These are phyloP conservation scores for Amesomyces nigricolor DNA, from an alignment of 2,329 filamentous ascomycete species.

Conservation along the genomic window DNA sequence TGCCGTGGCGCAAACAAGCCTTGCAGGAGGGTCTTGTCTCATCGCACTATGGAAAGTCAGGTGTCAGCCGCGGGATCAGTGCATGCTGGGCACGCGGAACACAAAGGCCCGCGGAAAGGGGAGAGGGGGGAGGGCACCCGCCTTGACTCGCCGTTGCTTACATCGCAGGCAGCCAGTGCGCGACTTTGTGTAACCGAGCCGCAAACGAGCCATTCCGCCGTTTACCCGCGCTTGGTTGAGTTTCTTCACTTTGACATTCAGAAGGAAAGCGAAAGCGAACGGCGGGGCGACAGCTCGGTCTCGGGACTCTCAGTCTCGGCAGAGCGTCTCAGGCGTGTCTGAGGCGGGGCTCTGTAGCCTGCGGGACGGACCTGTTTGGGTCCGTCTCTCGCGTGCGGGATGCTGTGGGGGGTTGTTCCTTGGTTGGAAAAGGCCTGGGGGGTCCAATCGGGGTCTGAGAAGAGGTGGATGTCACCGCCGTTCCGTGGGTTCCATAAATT, in stretches of 20 bases:
- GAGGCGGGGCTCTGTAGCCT: no score
- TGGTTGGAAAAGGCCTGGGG: no score
- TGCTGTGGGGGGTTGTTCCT: no score
- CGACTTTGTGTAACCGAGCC: conserved; percentile 34
- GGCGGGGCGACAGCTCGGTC: background rate
- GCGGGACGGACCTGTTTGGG: no score
- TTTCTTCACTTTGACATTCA: no score
- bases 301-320: background rate
- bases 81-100: background rate
- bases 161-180: conserved; percentile 34
- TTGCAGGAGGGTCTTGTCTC: conserved; percentile 36
- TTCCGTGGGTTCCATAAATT: no score
- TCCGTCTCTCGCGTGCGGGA: no score
- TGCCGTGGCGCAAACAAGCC: conserved; percentile 34
- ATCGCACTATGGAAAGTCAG: conserved; percentile 30
- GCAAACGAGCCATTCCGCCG: conserved; percentile 22
- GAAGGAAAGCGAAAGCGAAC: conserved; percentile 17
- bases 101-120: background rate
- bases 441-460: no score
- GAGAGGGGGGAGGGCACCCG: conserved; percentile 11
- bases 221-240: no score
- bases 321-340: background rate
- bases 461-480: no score
- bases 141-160: conserved; percentile 35
- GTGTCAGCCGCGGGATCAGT: background rate